Percentiles rank a stretch among this genome's conserved stretches.
Evolutionary conservation across 2,329 filamentous ascomycete species (phyloP).

Genomic region (Herpotrichia juniperi): DNA sequence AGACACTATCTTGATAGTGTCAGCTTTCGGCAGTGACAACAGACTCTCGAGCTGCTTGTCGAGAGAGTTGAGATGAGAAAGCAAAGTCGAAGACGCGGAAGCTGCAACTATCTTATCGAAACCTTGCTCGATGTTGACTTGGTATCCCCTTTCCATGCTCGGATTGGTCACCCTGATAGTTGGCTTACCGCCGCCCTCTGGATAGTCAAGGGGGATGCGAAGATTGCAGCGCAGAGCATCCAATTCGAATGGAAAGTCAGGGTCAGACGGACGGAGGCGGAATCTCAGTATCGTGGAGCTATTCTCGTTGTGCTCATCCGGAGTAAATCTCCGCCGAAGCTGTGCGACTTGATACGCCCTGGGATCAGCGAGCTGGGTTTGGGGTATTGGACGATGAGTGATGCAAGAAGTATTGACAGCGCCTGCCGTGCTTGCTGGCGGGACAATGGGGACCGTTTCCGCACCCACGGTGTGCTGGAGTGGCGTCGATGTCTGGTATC

Average conservation of each 20-base stretch:
- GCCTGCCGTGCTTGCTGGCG: constrained; percentile 11
- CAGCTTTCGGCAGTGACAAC: constrained; percentile 67
- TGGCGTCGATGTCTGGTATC: constrained; percentile 16
- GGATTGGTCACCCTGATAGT: constrained; percentile 67
- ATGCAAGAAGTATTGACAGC: constrained; percentile 55
- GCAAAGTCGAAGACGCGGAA: constrained; percentile 62
- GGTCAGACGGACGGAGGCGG: constrained; percentile 74
- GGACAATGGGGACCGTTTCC: constrained; percentile 15
- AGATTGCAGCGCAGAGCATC: constrained; percentile 71
- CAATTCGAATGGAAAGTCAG: constrained; percentile 82
- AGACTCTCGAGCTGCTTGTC: constrained; percentile 75
- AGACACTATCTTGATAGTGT: constrained; percentile 23
- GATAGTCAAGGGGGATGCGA: constrained; percentile 69
- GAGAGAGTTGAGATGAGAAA: constrained; percentile 71
- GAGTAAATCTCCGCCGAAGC: constrained; percentile 69
- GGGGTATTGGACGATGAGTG: constrained; percentile 69
- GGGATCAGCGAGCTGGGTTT: constrained; percentile 69
- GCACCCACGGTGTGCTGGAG: constrained; percentile 9
- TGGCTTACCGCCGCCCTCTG: constrained; percentile 57
- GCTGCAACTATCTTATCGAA: constrained; percentile 70
- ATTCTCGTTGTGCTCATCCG: constrained; percentile 48
- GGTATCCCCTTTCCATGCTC: constrained; percentile 72
- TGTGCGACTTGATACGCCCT: constrained; percentile 77
- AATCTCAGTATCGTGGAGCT: constrained; percentile 67
- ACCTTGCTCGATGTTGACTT: constrained; percentile 77